Conservation (phyloP, 2,329 filamentous ascomycete species). For the Domatiomyces globalis region DNA sequence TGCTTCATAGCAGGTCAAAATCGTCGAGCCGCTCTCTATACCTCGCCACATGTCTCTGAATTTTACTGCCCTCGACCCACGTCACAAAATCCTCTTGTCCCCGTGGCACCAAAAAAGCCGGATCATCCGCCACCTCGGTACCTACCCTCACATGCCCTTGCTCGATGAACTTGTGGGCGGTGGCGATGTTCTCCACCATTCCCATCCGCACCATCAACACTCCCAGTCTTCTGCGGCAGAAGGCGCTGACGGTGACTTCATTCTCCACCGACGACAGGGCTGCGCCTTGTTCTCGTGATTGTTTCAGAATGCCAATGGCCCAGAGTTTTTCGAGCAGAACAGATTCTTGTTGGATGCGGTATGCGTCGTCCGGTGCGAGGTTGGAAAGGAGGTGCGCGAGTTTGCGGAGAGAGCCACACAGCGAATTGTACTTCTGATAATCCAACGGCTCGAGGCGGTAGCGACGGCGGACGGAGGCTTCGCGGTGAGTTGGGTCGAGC, state of each 20-base stretch:
- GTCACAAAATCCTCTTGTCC: conserved; percentile 94
- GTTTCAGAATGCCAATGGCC: conserved; percentile 73
- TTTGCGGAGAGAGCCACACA: conserved; percentile 72
- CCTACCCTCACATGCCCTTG: conserved; percentile 88
- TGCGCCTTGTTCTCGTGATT: conserved; percentile 61
- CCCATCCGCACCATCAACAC: conserved; percentile 81
- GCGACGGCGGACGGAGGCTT: conserved; percentile 61
- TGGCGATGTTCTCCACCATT: conserved; percentile 84
- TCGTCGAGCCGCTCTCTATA: conserved; percentile 93
- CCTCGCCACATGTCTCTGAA: conserved; percentile 89
- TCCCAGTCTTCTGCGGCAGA: conserved; percentile 68
- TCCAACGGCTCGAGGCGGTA: conserved; percentile 85
- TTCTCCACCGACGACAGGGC: conserved; percentile 61
- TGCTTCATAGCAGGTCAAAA: conserved; percentile 65
- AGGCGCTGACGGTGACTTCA: conserved; percentile 74
- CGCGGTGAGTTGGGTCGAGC: conserved; percentile 65
- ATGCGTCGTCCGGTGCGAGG: conserved; percentile 61
- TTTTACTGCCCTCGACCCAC: conserved; percentile 92
- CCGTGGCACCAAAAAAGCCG: conserved; percentile 75
- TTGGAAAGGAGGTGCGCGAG: conserved; percentile 77
- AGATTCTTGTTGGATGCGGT: conserved; percentile 71
- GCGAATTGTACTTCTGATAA: conserved; percentile 53
- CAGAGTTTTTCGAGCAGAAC: conserved; percentile 82
- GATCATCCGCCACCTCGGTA: conserved; percentile 77
- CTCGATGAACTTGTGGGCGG: conserved; percentile 61